phyloP scores from a whole-genome alignment of 805 yeast genomes.

The Kodamaea jinghongensis region DNA sequence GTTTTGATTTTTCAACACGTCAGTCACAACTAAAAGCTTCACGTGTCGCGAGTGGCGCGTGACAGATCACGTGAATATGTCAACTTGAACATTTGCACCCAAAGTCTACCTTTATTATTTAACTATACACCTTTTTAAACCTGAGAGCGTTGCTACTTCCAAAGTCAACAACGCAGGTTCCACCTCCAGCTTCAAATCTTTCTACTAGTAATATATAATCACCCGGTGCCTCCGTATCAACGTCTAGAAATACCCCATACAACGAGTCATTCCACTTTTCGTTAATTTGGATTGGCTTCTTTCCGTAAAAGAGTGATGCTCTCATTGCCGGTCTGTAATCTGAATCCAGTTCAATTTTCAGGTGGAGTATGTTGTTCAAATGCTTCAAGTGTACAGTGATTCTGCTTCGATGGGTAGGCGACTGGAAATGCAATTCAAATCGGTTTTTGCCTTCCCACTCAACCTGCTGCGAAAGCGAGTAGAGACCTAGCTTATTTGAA shows the following conservation, averaged over 20 bases:
- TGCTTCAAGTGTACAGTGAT: constrained; percentile 27
- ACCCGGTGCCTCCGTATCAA: constrained; percentile 22
- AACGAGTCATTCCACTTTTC: constrained; percentile 40
- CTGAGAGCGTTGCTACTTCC: constrained; percentile 32
- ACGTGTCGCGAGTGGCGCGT: neutral
- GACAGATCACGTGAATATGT: no score
- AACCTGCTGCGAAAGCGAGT: constrained; percentile 20
- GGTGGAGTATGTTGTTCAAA: constrained; percentile 11
- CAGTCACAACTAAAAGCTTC: neutral
- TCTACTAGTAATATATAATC: constrained; percentile 44
- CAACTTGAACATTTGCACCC: no score
- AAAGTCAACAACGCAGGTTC: constrained; percentile 34
- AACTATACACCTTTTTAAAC: no score
- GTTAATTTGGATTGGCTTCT: constrained; percentile 31
- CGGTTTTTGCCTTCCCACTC: constrained; percentile 43
- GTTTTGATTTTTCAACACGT: constrained; percentile 10
- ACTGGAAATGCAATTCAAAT: constrained; percentile 28
- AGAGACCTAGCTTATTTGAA: constrained; percentile 35
- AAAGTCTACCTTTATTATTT: no score
- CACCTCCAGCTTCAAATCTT: constrained; percentile 48
- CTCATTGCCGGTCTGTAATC: constrained; percentile 47
- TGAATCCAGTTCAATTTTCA: constrained; percentile 10
- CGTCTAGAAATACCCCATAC: constrained; percentile 44
- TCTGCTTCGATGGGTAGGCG: constrained; percentile 18
- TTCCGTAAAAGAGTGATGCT: constrained; percentile 40